Evolutionary conservation across 192 early-diverging fungal genomes (phyloP).

Genomic region (Coemansia sp.): DNA sequence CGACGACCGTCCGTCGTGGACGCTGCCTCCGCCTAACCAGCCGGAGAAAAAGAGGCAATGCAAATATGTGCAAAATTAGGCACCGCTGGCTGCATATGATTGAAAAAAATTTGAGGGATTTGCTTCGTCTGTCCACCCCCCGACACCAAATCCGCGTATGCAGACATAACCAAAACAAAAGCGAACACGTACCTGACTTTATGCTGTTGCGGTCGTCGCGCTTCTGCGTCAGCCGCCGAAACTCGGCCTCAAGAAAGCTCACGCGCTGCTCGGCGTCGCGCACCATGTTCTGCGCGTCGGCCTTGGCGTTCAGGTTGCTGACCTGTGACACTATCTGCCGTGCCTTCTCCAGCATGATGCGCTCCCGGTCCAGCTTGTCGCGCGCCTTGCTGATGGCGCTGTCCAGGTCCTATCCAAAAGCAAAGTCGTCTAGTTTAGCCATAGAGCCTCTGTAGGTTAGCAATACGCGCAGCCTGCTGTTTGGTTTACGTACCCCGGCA

Average conservation of each 20-base stretch:
- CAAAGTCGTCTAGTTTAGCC: not conserved
- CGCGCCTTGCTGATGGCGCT: conserved; percentile 66
- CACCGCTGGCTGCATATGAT: not conserved
- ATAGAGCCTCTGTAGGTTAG: not conserved
- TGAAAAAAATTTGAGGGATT: not conserved
- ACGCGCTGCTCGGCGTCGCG: conserved; percentile 63
- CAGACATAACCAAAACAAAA: not conserved
- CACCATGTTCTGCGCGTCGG: conserved; percentile 74
- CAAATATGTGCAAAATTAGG: too few species aligned
- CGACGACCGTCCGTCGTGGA: conserved; percentile 18
- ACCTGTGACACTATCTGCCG: conserved; percentile 65
- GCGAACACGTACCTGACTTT: conserved; percentile 19
- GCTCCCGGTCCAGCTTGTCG: conserved; percentile 69
- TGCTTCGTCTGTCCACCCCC: too few species aligned
- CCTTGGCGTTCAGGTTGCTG: conserved; percentile 63
- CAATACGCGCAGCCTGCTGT: too few species aligned
- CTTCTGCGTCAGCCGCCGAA: conserved; percentile 57
- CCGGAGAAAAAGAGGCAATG: too few species aligned
- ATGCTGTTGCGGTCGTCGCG: conserved; percentile 53
- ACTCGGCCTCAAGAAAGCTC: conserved; percentile 65
- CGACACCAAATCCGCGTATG: not conserved
- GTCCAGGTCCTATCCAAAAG: conserved; percentile 50
- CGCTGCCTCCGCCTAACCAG: conserved; percentile 12
- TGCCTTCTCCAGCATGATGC: conserved; percentile 68
- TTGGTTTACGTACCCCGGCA: conserved; percentile 39